A percentile compares a stretch with the other conserved stretches of the same genome.
These are phyloP conservation scores for Odonthalia washingtoniensis DNA, from an alignment of 31 red algal species.

Conservation along the genomic window DNA sequence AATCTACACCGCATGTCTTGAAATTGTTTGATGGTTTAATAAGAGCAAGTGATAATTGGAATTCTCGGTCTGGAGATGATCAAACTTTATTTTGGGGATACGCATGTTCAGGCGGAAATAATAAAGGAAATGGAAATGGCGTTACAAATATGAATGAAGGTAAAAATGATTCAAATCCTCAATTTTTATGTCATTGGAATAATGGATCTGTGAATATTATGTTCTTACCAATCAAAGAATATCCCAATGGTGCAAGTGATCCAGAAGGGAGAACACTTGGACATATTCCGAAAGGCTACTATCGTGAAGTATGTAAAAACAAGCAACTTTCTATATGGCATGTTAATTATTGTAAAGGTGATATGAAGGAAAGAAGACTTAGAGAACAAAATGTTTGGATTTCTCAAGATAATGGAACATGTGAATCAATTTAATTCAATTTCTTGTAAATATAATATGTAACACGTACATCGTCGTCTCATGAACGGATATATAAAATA, in stretches of 20 bases:
- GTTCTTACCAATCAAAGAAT: slow-evolving; percentile 9
- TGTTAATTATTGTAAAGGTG: slow-evolving; percentile 42
- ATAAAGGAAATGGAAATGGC: slow-evolving; percentile 18
- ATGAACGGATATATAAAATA: too few species aligned
- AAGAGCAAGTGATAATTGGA: background rate
- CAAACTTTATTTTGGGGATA: background rate
- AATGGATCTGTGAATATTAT: slow-evolving; percentile 10
- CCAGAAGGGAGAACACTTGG: background rate
- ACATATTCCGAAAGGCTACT: background rate
- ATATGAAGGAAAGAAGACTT: too few species aligned
- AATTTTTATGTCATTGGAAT: slow-evolving; percentile 17
- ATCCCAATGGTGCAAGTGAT: slow-evolving; percentile 29
- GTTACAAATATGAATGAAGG: background rate
- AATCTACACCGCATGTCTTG: too few species aligned
- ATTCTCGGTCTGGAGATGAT: background rate
- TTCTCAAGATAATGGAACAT: too few species aligned
- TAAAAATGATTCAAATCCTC: background rate
- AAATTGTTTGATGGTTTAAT: too few species aligned
- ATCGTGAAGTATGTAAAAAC: slow-evolving; percentile 1
- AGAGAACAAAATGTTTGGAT: too few species aligned
- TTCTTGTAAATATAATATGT: too few species aligned
- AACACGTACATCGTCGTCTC: too few species aligned
- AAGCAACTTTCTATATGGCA: slow-evolving; percentile 10
- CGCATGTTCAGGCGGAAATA: slow-evolving; percentile 31
- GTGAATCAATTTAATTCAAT: too few species aligned